Percentiles rank a stretch among this genome's conserved stretches.
These are phyloP conservation scores for Saccharomyces jurei DNA, from an alignment of 805 yeast genomes.

Conservation along the genomic window DNA sequence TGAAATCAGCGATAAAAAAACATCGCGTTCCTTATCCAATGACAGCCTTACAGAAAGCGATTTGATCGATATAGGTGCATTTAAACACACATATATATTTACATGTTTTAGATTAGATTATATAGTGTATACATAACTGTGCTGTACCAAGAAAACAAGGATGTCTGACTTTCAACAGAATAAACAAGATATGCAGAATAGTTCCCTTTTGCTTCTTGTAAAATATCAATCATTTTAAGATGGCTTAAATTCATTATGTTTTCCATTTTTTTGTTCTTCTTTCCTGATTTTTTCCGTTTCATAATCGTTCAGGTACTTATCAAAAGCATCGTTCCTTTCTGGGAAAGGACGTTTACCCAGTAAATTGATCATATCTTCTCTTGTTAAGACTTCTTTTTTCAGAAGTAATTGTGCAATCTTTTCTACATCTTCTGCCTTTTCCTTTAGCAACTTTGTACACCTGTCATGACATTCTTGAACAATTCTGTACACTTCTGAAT, in stretches of 20 bases:
- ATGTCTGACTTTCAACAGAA: neutral
- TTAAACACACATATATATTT: neutral
- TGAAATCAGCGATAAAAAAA: neutral
- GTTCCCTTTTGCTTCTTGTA: neutral
- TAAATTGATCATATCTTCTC: conserved; percentile 86
- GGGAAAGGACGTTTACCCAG: conserved; percentile 90
- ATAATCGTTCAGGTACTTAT: conserved; percentile 26
- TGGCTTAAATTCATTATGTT: neutral
- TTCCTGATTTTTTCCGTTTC: conserved; percentile 22
- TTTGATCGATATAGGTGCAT: neutral
- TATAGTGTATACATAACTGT: neutral
- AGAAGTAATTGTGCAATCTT: conserved; percentile 82
- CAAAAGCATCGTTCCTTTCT: conserved; percentile 81
- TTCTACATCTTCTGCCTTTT: conserved; percentile 69
- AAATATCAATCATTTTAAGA: neutral
- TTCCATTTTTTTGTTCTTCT: conserved; percentile 13
- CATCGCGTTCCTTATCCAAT: neutral
- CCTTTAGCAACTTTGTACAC: conserved; percentile 61
- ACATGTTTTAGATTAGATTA: neutral
- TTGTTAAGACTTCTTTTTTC: conserved; percentile 79
- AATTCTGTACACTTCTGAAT: conserved; percentile 71
- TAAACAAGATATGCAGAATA: neutral
- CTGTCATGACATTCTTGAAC: conserved; percentile 65
- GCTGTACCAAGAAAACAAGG: neutral
- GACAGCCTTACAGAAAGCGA: neutral